A percentile compares a stretch with the other conserved stretches of the same genome.
Evolutionary conservation across 305 asterid genomes (phyloP).

Genomic region (Nicotiana rustica): DNA sequence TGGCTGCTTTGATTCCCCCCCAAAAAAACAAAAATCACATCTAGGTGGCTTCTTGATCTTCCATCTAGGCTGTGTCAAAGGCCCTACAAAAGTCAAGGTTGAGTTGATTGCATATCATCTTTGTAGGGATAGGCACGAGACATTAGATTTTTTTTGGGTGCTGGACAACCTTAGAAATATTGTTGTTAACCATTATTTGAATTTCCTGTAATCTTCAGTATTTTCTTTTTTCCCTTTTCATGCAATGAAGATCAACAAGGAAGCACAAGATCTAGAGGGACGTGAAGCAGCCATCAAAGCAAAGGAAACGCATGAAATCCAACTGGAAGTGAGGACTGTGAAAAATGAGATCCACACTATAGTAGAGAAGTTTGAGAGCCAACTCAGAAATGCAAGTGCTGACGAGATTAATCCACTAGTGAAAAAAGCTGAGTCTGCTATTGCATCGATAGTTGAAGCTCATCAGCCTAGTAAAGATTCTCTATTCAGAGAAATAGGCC

Average conservation of each 20-base stretch:
- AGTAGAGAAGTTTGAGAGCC: slow-evolving; percentile 71
- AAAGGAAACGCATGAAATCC: slow-evolving; percentile 64
- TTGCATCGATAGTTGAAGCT: slow-evolving; percentile 69
- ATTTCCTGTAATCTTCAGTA: slow-evolving; percentile 12
- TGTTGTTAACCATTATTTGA: slow-evolving; percentile 9
- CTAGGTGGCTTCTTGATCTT: slow-evolving; percentile 12
- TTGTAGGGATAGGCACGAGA: background rate
- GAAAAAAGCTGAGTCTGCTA: slow-evolving; percentile 76
- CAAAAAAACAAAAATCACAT: background rate
- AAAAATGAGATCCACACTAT: slow-evolving; percentile 65
- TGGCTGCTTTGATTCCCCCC: background rate
- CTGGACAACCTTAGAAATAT: background rate
- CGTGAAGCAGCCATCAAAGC: slow-evolving; percentile 87
- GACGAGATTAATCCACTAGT: slow-evolving; percentile 58
- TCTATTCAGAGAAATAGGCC: slow-evolving; percentile 43
- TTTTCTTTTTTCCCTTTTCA: slow-evolving; percentile 32
- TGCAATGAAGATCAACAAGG: slow-evolving; percentile 63
- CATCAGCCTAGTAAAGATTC: slow-evolving; percentile 55
- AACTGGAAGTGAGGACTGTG: slow-evolving; percentile 59
- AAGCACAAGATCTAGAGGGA: slow-evolving; percentile 75
- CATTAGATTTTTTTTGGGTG: background rate
- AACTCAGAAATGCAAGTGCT: slow-evolving; percentile 53
- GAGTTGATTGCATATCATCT: background rate
- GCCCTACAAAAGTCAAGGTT: background rate
- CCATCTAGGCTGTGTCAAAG: background rate